Evolutionary conservation across 75 land plant genomes (phyloP), one percentile per base, ranked within the genome.

Genomic region (Pinus albicaulis): DNA sequence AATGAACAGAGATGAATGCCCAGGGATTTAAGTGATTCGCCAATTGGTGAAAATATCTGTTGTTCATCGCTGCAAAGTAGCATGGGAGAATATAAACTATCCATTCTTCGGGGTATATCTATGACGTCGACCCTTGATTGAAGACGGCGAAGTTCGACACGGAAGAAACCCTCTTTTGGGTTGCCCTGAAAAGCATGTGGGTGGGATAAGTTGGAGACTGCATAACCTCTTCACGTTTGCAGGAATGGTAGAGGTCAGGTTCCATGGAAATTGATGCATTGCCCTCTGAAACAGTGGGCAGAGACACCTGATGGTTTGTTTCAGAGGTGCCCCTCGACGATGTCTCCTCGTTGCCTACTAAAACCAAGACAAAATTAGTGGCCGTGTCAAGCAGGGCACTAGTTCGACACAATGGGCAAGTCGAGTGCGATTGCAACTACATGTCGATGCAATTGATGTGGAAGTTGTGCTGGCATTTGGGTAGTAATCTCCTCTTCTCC

Each of bases 361-460:
- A 0, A 22, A 20, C 13, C 23, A 2, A n/a, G 8, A 7, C 8
- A 7, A 8, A 44, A 5, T 44, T 1, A 5, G 48, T 8, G 48
- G 48, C 1, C 71, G 71, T 31, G 23, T 68, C 71, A 13, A 66
- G 71, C 71, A 24, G 25, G 52, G 58, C 86, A 69, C 52, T 61
- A 22, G 73, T 24, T 16, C 89, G 78, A 72, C 89, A 87, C 15
- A 87, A 72, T 16, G 89, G 89, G 36, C 89, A 87, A 1, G 83
- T 85, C 14, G 79, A 76, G 36, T 87, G 89, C 24, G 89, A 87
- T 26, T 63, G 74, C 36, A 87, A 72, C 89, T 87, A 87, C 88
- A 85, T 87, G 78, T 87, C 89, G 57, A 87, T 87, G 75, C 89
- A 87, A 2, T 81, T 81, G 24, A 76, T 64, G 56, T 87, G 89